Evolutionary conservation across 306 rosid genomes (phyloP), one percentile per base, ranked within the genome.

Genomic region (Cyclanthera cordifolia): DNA sequence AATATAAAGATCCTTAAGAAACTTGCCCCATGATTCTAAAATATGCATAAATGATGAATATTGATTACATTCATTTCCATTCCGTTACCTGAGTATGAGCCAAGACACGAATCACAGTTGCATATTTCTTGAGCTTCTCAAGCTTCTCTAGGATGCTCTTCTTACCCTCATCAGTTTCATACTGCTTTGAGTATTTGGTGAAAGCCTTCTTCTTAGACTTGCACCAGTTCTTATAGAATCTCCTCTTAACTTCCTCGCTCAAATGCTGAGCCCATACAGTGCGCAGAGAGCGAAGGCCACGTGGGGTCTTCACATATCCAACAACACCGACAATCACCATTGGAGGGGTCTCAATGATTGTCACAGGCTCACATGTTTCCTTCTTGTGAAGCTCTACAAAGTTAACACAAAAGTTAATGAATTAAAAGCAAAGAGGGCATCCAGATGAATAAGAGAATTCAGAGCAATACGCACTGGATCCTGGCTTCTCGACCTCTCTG

Each of bases 151-250:
- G 83, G 43, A 90, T 79, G 11, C 14, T 77, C 60, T 90, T 87
- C 85, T 90, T 90, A 16, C 96, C 96, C 5, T 85, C 96, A 0
- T 85, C 95, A 54, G 86, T 70, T 69, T 90, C 95, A 71, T 72
- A 87, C 48, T 78, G 85, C 86, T 80, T 87, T 0, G 95, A 83
- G 81, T 90, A 87, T 70, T 87, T 90, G 15, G 83, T 55, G 64
- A 90, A 90, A 19, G 95, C 96, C 88, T 82, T 90, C 95, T 90
- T 85, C 89, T 90, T 90, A 53, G 96, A 90, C 83, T 87, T 90
- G 87, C 86, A 80, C 95, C 91, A 90, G 67, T 90, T 90, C 84
- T 90, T 87, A 37, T 90, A 90, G 75, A 90, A 90, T 77, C 95
- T 80, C 47, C 96, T 79, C 82, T 73, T 90, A 2, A 90, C 45